phyloP scores from a whole-genome alignment of 352 stramenopile genomes.

The Globisporangium nunn region DNA sequence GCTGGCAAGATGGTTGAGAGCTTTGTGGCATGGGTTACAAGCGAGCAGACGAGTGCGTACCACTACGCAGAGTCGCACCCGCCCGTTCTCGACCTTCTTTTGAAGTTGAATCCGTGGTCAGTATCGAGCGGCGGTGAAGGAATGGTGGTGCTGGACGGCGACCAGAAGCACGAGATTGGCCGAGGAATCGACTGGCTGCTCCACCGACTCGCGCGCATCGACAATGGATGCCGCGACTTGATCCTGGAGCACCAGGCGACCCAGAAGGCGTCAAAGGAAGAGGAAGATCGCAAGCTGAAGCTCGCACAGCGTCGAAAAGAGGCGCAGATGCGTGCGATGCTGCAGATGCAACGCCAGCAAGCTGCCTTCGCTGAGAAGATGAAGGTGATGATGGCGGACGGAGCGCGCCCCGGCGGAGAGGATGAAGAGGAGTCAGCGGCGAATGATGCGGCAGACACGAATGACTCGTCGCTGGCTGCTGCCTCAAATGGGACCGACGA shows the following conservation, averaged over 20 bases:
- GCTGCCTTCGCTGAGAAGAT: slow-evolving; percentile 76
- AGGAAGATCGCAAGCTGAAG: slow-evolving; percentile 58
- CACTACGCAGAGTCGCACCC: slow-evolving; percentile 23
- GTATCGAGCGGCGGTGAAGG: slow-evolving; percentile 38
- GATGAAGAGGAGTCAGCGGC: slow-evolving; percentile 29
- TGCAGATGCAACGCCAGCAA: slow-evolving; percentile 77
- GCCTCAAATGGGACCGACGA: slow-evolving; percentile 23
- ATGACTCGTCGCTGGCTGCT: slow-evolving; percentile 6
- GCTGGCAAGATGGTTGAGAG: slow-evolving; percentile 34
- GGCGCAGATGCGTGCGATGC: slow-evolving; percentile 67
- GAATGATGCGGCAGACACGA: not conserved
- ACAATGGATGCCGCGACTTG: slow-evolving; percentile 28
- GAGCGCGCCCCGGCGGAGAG: slow-evolving; percentile 28
- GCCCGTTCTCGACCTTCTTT: slow-evolving; percentile 45
- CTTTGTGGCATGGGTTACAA: slow-evolving; percentile 56
- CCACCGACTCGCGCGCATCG: slow-evolving; percentile 52
- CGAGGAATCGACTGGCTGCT: slow-evolving; percentile 73
- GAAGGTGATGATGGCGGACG: slow-evolving; percentile 46
- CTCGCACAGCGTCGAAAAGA: slow-evolving; percentile 57
- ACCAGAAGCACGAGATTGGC: slow-evolving; percentile 81
- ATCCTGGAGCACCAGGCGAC: slow-evolving; percentile 57
- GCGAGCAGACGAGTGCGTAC: slow-evolving; percentile 29
- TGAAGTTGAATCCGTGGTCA: slow-evolving; percentile 73
- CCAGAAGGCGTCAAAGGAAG: slow-evolving; percentile 50
- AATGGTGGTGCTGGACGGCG: slow-evolving; percentile 60